Percentiles rank a stretch among this genome's conserved stretches.
phyloP scores from a whole-genome alignment of 345 rosid species.

The Nasturtium officinale region DNA sequence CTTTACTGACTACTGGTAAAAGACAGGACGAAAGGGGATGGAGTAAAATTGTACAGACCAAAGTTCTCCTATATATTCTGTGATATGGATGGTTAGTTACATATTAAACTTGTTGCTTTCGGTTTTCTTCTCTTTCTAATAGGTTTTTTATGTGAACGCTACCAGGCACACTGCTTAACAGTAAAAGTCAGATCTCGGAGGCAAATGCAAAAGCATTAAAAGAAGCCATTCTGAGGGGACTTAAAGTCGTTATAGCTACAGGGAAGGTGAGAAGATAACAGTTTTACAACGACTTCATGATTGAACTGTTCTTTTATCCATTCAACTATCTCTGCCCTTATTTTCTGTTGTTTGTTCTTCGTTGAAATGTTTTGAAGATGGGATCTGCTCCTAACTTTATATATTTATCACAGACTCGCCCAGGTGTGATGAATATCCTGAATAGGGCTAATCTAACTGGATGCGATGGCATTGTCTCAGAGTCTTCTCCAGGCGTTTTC shows the following conservation, averaged over 20 bases:
- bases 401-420: constrained; percentile 65
- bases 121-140: constrained; percentile 28
- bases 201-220: constrained; percentile 76
- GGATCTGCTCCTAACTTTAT: constrained; percentile 17
- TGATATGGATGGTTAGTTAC: constrained; percentile 88
- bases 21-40: constrained; percentile 92
- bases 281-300: constrained; percentile 1
- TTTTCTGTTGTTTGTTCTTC: neutral
- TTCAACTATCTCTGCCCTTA: neutral
- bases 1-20: constrained; percentile 45
- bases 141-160: constrained; percentile 29
- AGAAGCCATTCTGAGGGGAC: constrained; percentile 83
- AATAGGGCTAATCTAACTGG: constrained; percentile 75
- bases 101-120: constrained; percentile 24
- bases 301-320: neutral
- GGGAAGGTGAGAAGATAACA: constrained; percentile 67
- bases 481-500: constrained; percentile 84
- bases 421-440: constrained; percentile 63
- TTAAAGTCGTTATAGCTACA: constrained; percentile 91
- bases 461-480: constrained; percentile 71
- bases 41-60: constrained; percentile 82
- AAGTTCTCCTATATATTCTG: constrained; percentile 95
- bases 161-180: constrained; percentile 85
- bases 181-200: constrained; percentile 68
- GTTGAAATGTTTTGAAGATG: constrained; percentile 20